A percentile compares a stretch with the other conserved stretches of the same genome.
Evolutionary conservation across 2,329 filamentous ascomycete species (phyloP).

Genomic region (Penicillium sp.): DNA sequence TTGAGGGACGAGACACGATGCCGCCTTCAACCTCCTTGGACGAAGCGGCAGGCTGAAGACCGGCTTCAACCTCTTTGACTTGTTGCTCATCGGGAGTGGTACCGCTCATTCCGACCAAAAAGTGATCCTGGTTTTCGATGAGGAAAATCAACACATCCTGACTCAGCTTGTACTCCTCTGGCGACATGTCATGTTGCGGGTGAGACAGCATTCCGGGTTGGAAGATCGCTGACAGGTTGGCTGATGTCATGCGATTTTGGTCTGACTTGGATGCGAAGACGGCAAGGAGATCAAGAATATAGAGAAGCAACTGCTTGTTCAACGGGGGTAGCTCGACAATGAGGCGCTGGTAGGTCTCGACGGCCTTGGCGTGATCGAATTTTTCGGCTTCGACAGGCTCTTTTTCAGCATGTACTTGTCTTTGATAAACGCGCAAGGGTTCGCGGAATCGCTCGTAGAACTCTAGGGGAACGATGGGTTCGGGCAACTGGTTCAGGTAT

Average conservation of each 20-base stretch:
- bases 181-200: conserved; percentile 92
- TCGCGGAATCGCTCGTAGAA: conserved; percentile 91
- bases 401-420: conserved; percentile 71
- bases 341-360: conserved; percentile 81
- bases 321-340: conserved; percentile 93
- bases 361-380: conserved; percentile 77
- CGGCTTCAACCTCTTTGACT: conserved; percentile 72
- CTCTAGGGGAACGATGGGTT: conserved; percentile 93
- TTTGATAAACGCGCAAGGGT: conserved; percentile 73
- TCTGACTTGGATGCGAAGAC: conserved; percentile 98
- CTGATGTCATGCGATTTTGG: conserved; percentile 94
- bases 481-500: conserved; percentile 94
- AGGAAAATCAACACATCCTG: conserved; percentile 97
- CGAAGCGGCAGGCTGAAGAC: conserved; percentile 47
- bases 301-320: conserved; percentile 91
- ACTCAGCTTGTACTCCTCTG: conserved; percentile 89
- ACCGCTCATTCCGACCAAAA: conserved; percentile 97
- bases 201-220: conserved; percentile 96
- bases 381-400: conserved; percentile 73
- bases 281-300: conserved; percentile 92
- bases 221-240: conserved; percentile 95
- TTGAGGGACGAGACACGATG: conserved; percentile 51
- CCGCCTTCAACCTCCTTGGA: conserved; percentile 71
- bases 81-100: conserved; percentile 92
- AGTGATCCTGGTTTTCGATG: conserved; percentile 98